Conservation (phyloP, 805 yeast species). For the Jamesozyma hellenica region DNA sequence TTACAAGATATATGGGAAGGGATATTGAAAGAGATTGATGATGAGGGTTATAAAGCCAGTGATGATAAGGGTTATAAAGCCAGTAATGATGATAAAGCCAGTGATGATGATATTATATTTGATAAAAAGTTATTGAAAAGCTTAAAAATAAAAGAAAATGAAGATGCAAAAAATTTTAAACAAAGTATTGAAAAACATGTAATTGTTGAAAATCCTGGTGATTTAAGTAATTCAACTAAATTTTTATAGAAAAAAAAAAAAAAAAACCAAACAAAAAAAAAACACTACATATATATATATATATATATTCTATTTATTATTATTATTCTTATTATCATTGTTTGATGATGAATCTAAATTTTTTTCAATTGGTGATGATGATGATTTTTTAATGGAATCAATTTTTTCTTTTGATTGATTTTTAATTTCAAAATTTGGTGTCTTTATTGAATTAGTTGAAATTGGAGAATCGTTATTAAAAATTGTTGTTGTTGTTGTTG, state of each 20-base stretch:
- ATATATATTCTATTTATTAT: not conserved
- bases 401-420: too few relatives aligned
- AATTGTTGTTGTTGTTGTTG: not conserved
- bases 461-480: too few relatives aligned
- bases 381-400: too few relatives aligned
- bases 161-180: slow-evolving; percentile 19
- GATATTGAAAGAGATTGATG: slow-evolving; percentile 17
- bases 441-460: too few relatives aligned
- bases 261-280: not conserved
- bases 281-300: not conserved
- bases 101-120: slow-evolving; percentile 13
- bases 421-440: too few relatives aligned
- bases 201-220: slow-evolving; percentile 34
- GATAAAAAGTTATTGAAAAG: slow-evolving; percentile 11
- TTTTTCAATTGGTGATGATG: too few relatives aligned
- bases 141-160: slow-evolving; percentile 16
- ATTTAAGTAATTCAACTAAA: slow-evolving; percentile 30
- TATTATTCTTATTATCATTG: too few relatives aligned
- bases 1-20: slow-evolving; percentile 24
- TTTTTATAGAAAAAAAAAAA: slow-evolving; percentile 30
- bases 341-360: too few relatives aligned
- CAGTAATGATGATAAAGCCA: not conserved
- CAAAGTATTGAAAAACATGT: slow-evolving; percentile 29
- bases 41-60: not conserved
- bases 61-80: not conserved